Evolutionary conservation across 2,329 filamentous ascomycete genomes (phyloP).

Genomic region (Mollisia scopiformis): DNA sequence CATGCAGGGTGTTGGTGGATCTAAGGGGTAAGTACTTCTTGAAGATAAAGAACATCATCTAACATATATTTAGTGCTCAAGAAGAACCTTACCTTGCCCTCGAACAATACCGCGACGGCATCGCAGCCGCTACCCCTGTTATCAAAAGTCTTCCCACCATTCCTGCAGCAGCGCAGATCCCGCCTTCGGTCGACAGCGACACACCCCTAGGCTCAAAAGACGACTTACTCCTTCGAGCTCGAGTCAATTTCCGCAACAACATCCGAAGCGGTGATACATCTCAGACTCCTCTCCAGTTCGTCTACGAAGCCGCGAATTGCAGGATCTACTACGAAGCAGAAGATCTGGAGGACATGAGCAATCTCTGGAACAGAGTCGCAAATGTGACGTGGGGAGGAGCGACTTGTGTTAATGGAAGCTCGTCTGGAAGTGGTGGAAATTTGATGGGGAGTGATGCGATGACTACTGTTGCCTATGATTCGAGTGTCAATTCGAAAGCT

Average conservation of each 20-base stretch:
- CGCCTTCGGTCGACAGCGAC: background rate
- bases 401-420: background rate
- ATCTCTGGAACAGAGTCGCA: constrained; percentile 50
- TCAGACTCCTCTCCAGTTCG: constrained; percentile 56
- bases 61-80: constrained; percentile 35
- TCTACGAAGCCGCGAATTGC: constrained; percentile 62
- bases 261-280: constrained; percentile 16
- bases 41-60: background rate
- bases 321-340: constrained; percentile 57
- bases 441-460: background rate
- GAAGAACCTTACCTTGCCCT: constrained; percentile 17
- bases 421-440: background rate
- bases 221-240: constrained; percentile 25
- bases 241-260: constrained; percentile 44
- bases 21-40: constrained; percentile 49
- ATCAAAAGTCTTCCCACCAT: background rate
- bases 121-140: background rate
- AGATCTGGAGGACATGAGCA: constrained; percentile 50
- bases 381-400: constrained; percentile 23
- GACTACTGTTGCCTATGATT: background rate
- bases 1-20: constrained; percentile 58
- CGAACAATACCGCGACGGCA: background rate
- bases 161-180: background rate
- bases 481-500: background rate
- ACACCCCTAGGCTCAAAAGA: constrained; percentile 9